These are phyloP conservation scores for Penicillium hesseltinei DNA, from an alignment of 2,329 filamentous ascomycete species.

Conservation along the genomic window DNA sequence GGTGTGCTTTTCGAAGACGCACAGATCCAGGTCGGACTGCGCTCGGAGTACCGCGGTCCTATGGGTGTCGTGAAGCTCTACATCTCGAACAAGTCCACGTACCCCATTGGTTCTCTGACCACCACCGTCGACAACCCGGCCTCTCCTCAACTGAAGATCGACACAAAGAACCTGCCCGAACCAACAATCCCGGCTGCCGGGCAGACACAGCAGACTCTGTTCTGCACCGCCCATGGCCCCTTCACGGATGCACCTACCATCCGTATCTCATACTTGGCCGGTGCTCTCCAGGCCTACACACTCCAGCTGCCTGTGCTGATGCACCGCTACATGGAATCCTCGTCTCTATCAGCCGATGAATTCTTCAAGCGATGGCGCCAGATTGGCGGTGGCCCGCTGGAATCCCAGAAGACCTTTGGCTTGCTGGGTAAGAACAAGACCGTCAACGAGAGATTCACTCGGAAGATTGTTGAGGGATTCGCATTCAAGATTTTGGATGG, in stretches of 20 bases:
- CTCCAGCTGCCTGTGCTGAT: constrained; percentile 83
- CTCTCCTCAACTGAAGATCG: constrained; percentile 70
- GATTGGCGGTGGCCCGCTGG: constrained; percentile 82
- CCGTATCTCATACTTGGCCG: constrained; percentile 89
- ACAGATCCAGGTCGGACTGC: constrained; percentile 86
- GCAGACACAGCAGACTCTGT: constrained; percentile 89
- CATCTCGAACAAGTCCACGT: constrained; percentile 89
- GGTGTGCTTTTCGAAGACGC: constrained; percentile 93
- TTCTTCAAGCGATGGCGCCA: constrained; percentile 99
- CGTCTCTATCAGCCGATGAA: constrained; percentile 81
- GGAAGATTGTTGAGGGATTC: constrained; percentile 75
- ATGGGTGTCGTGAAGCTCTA: constrained; percentile 95
- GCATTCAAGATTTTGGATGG: constrained; percentile 81
- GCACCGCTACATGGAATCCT: constrained; percentile 96
- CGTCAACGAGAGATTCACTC: constrained; percentile 69
- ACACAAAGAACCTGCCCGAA: constrained; percentile 85
- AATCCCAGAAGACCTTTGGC: constrained; percentile 84
- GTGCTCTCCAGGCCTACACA: constrained; percentile 87
- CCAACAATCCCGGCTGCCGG: constrained; percentile 70
- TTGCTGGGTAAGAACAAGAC: constrained; percentile 60
- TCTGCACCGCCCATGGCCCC: constrained; percentile 82
- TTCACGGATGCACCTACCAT: constrained; percentile 87
- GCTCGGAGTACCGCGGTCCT: constrained; percentile 92
- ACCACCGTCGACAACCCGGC: constrained; percentile 78
- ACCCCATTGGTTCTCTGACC: constrained; percentile 83